Percentiles rank a stretch among this genome's conserved stretches.
phyloP scores from a whole-genome alignment of 2,329 filamentous ascomycete species.

The Aspergillus viridinutans region DNA sequence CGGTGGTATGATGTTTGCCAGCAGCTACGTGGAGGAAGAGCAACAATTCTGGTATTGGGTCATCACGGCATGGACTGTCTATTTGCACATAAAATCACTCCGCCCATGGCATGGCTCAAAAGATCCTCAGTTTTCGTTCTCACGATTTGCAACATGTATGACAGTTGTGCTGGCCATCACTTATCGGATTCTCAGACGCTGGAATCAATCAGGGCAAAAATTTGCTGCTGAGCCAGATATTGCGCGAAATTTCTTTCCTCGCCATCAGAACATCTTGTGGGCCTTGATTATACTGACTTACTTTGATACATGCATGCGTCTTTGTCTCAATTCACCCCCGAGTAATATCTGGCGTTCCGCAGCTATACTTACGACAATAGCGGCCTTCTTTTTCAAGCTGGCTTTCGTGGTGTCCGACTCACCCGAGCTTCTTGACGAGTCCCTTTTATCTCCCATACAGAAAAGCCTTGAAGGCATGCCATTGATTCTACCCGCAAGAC shows the following conservation, averaged over 20 bases:
- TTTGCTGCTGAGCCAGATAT: constrained; percentile 88
- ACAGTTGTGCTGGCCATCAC: constrained; percentile 52
- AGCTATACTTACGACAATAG: constrained; percentile 43
- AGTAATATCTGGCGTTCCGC: constrained; percentile 22
- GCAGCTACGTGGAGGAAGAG: constrained; percentile 96
- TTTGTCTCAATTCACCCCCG: constrained; percentile 33
- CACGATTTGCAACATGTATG: constrained; percentile 11
- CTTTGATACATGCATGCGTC: constrained; percentile 50
- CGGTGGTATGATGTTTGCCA: constrained; percentile 91
- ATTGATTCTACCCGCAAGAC: constrained; percentile 48
- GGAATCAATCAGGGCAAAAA: constrained; percentile 98
- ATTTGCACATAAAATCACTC: constrained; percentile 42
- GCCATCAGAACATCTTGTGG: constrained; percentile 70
- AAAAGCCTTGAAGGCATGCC: constrained; percentile 36
- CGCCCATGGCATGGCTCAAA: background rate
- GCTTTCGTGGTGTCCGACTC: constrained; percentile 84
- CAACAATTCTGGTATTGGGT: constrained; percentile 99
- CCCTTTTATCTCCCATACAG: constrained; percentile 33
- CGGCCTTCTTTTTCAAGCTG: constrained; percentile 79
- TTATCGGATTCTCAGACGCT: constrained; percentile 67
- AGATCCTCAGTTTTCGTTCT: background rate
- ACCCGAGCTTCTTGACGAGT: constrained; percentile 64
- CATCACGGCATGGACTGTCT: constrained; percentile 48
- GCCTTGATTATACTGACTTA: constrained; percentile 66
- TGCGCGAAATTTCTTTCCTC: constrained; percentile 64